Conservation (phyloP, 164 flowering plant genomes). For the Malania oleifera region DNA sequence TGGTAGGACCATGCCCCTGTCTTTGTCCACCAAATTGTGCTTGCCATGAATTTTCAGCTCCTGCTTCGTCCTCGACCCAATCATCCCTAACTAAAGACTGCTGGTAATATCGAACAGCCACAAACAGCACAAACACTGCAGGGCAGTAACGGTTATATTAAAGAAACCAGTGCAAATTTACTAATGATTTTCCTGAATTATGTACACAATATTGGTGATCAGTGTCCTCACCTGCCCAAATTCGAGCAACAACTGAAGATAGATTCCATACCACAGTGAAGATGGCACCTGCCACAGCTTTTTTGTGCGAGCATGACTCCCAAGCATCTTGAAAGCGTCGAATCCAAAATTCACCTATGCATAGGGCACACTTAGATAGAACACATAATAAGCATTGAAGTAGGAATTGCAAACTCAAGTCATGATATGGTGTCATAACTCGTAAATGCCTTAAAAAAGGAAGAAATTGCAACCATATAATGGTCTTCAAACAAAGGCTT, state of each 20-base stretch:
- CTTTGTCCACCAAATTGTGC: conserved; percentile 10
- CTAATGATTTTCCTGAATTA: neutral
- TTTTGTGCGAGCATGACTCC: conserved; percentile 88
- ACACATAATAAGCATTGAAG: no score
- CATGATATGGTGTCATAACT: no score
- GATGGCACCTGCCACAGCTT: conserved; percentile 54
- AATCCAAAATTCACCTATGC: conserved; percentile 67
- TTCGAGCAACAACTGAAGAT: conserved; percentile 66
- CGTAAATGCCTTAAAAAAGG: no score
- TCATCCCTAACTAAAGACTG: conserved; percentile 30
- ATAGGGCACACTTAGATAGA: no score
- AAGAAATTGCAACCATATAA: no score
- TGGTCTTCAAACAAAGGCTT: no score
- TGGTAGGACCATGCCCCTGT: conserved; percentile 17
- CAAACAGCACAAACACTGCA: conserved; percentile 69
- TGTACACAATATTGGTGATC: neutral
- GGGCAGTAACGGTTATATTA: neutral
- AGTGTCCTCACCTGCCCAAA: conserved; percentile 68
- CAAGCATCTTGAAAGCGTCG: conserved; percentile 73
- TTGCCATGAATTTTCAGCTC: conserved; percentile 10
- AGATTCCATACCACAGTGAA: conserved; percentile 81
- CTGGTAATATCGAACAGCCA: conserved; percentile 63
- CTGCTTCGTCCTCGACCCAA: conserved; percentile 27
- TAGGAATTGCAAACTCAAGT: no score
- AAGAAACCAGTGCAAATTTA: neutral